Percentiles rank a stretch among this genome's conserved stretches.
Evolutionary conservation across 2,329 filamentous ascomycete genomes (phyloP).

Genomic region (Apiospora marii): DNA sequence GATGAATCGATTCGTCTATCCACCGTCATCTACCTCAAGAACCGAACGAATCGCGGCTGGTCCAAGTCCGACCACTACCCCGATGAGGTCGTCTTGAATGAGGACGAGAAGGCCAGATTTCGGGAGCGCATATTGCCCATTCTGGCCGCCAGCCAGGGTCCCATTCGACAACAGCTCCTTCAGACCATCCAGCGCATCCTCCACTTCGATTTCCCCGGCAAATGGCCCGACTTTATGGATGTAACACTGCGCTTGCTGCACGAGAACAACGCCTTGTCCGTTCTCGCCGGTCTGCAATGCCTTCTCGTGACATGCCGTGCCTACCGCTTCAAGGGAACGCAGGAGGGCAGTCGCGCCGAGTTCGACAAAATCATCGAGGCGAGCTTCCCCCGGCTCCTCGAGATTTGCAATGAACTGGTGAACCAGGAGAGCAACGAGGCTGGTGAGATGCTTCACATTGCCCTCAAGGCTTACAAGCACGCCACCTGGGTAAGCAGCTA

Average conservation of each 20-base stretch:
- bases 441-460: slow-evolving; percentile 94
- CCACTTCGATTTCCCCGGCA: slow-evolving; percentile 91
- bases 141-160: slow-evolving; percentile 79
- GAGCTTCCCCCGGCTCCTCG: slow-evolving; percentile 86
- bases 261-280: slow-evolving; percentile 83
- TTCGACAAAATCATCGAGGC: slow-evolving; percentile 94
- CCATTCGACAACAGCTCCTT: slow-evolving; percentile 90
- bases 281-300: slow-evolving; percentile 93
- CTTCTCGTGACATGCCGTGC: slow-evolving; percentile 93
- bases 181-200: slow-evolving; percentile 96
- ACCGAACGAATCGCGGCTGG: slow-evolving; percentile 95
- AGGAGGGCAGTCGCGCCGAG: slow-evolving; percentile 78
- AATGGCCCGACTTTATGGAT: slow-evolving; percentile 94
- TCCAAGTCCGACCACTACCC: slow-evolving; percentile 77
- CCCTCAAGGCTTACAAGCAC: slow-evolving; percentile 97
- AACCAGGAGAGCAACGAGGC: slow-evolving; percentile 93
- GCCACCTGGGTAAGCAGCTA: slow-evolving; percentile 83
- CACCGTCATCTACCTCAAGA: slow-evolving; percentile 96
- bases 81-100: slow-evolving; percentile 78
- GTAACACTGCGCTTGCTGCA: slow-evolving; percentile 89
- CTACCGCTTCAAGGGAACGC: slow-evolving; percentile 88
- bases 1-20: slow-evolving; percentile 85
- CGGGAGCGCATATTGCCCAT: slow-evolving; percentile 89
- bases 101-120: slow-evolving; percentile 88
- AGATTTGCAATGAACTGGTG: slow-evolving; percentile 87